Conservation (phyloP, 805 yeast genomes). For the Metschnikowia proteae region DNA sequence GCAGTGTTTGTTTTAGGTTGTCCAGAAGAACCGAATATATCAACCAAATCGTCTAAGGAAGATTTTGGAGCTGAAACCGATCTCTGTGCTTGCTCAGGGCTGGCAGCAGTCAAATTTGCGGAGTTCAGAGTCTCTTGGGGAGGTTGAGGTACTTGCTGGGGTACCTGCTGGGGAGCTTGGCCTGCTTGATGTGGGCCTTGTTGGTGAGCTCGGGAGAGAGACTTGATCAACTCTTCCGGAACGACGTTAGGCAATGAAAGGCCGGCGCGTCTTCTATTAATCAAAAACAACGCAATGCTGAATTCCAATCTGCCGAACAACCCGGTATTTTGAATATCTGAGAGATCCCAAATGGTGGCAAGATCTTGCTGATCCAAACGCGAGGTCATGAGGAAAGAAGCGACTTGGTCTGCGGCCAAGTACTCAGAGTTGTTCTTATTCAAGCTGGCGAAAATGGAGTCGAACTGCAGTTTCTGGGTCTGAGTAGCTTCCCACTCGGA, state of each 20-base stretch:
- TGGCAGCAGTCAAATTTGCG: constrained; percentile 1
- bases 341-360: constrained; percentile 91
- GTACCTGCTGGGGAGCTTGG: neutral
- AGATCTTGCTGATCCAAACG: constrained; percentile 78
- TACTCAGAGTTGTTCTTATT: constrained; percentile 63
- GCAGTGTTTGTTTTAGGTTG: constrained; percentile 13
- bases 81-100: constrained; percentile 1
- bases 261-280: constrained; percentile 80
- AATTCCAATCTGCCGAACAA: constrained; percentile 77
- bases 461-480: constrained; percentile 72
- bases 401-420: constrained; percentile 76
- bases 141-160: constrained; percentile 2
- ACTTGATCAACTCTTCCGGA: constrained; percentile 57
- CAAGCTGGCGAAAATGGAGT: constrained; percentile 69
- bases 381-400: constrained; percentile 83
- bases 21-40: constrained; percentile 34
- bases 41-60: constrained; percentile 64
- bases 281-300: constrained; percentile 89
- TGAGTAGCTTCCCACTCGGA: constrained; percentile 66
- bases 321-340: constrained; percentile 86
- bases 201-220: constrained; percentile 18
- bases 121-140: neutral
- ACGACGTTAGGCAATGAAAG: constrained; percentile 70
- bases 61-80: constrained; percentile 37
- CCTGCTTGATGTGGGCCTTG: constrained; percentile 14